Conservation (phyloP, 805 yeast genomes). For the Naumovozyma baii region DNA sequence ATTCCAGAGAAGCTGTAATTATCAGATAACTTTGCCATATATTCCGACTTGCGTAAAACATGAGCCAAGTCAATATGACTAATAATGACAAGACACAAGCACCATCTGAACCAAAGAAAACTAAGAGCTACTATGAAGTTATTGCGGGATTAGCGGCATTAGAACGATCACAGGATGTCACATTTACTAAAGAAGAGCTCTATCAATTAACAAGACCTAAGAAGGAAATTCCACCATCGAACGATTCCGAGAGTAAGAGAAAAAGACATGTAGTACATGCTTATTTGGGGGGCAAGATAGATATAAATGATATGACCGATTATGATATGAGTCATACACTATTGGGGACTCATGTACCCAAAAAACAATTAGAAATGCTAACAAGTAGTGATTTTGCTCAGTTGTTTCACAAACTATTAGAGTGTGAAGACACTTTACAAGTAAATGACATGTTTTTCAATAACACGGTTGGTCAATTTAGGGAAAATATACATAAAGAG, state of each 20-base stretch:
- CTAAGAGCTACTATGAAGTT: constrained; percentile 24
- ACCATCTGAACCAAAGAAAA: too few species aligned
- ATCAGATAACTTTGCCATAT: too few species aligned
- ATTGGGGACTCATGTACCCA: constrained; percentile 29
- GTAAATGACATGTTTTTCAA: constrained; percentile 18
- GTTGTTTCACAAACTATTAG: constrained; percentile 23
- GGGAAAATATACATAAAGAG: background rate
- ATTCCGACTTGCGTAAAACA: too few species aligned
- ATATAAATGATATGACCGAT: constrained; percentile 16
- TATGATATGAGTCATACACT: constrained; percentile 25
- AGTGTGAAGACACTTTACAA: constrained; percentile 24
- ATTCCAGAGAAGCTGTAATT: too few species aligned
- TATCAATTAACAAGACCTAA: constrained; percentile 15
- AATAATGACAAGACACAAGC: too few species aligned
- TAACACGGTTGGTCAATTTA: background rate
- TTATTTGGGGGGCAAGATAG: constrained; percentile 25
- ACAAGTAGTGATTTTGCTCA: constrained; percentile 29
- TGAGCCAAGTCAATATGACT: too few species aligned
- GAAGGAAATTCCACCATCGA: constrained; percentile 5
- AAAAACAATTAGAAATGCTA: constrained; percentile 23
- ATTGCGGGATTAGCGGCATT: constrained; percentile 26
- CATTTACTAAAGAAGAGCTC: constrained; percentile 19
- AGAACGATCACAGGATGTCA: constrained; percentile 24
- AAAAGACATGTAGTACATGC: constrained; percentile 19
- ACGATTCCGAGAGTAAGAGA: constrained; percentile 5